Base-by-base conservation (phyloP, 116 monocot genomes). In the Posidonia oceanica region DNA sequence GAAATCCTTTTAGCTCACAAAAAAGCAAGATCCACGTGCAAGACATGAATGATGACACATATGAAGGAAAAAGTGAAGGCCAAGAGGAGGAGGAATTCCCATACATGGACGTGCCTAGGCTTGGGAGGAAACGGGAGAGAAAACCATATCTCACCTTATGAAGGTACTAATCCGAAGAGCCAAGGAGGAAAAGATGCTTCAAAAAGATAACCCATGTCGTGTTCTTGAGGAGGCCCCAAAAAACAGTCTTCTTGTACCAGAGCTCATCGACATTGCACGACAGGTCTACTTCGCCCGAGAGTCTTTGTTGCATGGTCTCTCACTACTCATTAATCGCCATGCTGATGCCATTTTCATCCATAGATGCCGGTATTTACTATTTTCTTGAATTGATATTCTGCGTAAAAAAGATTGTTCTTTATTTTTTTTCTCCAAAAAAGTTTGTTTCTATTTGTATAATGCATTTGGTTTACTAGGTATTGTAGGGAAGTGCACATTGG, bases 241-340 rank as follows among this genome's bases (percentile, higher is more conserved):
- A 41, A 87, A 91, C 78, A 85, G 87, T 22, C 91, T 91, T 65
- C 79, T 87, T 29, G 82, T 85, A 16, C 81, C 91, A 2, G 68
- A 81, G 39, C 85, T 85, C 52, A 57, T 83, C 67, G 77, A 73
- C 11, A 81, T 85, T 48, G 91, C 87, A 21, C 74, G 71, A 64
- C 72, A 66, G 71, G 81, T 91, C 37, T 75, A 84, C 59, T 63
- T 37, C 54, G 83, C 83, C 22, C 70, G 77, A 16, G 79, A 69
- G 52, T 71, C 57, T 0, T 64, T 91, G 62, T 69, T 81, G 42
- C 56, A 37, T 14, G 70, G 87, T n/a, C 72, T 85, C 21, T 69
- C 77, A 3, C 73, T 72, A 61, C 84, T 87, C 17, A 14, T 75
- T 37, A 8, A 68, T n/a, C 38, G 38, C 42, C 44, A 68, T 37